Base-by-base conservation (phyloP, 2,329 filamentous ascomycete species). In the Cladophialophora psammophila region DNA sequence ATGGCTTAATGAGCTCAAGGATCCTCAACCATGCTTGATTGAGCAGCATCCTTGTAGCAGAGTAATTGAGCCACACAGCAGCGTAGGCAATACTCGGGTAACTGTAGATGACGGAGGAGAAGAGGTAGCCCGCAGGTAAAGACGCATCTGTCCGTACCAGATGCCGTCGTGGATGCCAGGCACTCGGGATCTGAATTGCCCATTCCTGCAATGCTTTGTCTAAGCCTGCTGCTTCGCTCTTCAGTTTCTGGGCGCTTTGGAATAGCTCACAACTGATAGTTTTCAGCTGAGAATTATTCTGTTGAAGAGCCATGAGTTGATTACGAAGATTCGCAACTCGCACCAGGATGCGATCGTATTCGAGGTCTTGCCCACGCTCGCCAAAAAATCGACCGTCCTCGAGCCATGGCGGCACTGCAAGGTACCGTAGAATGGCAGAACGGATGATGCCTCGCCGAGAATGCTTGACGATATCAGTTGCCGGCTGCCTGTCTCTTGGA, bases 341-440 rank as follows among this genome's bases (percentile, higher is more conserved):
- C 5, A 75, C 68, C 26, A 73, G 10, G 13, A 77, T 72, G 34
- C 67, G 52, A 65, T 77, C 76, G 65, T 75, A 76, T 15, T 72
- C 72, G 42, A 76, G 67, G 42, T 76, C 75, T n/a, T 72, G 48
- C 5, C 70, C 72, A n/a, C 59, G 15, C 64, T 78, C 76, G 53
- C 75, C 74, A 67, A 75, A 78, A 5, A 8, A n/a, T 8, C 36
- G 52, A 7, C 76, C 76, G 36, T 77, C 71, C 15, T 64, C 12
- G 12, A 78, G 70, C 76, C 76, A 78, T 12, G 66, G 68, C 20
- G 76, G 76, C 58, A 78, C 52, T 6, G 60, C 20, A 20, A 68
- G 52, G 31, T 69, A 71, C 52, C 75, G 68, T 12, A 77, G 64
- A 15, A 77, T 56, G 50, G 65, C 52, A 15, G 70, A 73, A 53